Evolutionary conservation across 345 rosid species (phyloP).

Genomic region (Angophora floribunda): DNA sequence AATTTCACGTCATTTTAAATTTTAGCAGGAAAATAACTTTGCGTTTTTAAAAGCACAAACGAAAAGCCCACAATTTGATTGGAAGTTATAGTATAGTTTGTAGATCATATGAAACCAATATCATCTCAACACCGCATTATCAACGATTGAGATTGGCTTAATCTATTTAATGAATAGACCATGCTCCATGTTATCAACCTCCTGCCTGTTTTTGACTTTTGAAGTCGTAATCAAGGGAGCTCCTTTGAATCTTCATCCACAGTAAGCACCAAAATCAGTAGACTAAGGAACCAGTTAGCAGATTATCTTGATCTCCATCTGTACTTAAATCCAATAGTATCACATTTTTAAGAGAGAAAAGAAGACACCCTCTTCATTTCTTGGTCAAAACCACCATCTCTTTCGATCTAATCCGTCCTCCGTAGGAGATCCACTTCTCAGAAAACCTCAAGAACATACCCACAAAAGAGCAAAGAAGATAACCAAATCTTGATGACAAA

Average conservation of each 20-base stretch:
- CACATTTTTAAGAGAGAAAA: background rate
- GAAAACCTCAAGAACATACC: background rate
- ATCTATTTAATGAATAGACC: background rate
- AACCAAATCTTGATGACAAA: conserved; percentile 6
- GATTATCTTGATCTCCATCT: background rate
- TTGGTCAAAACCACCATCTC: background rate
- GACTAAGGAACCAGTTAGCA: background rate
- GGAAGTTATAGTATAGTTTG: background rate
- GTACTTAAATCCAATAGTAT: background rate
- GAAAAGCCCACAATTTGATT: background rate
- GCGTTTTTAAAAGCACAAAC: background rate
- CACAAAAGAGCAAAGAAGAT: background rate
- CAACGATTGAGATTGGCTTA: background rate
- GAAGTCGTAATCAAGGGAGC: background rate
- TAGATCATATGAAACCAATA: background rate
- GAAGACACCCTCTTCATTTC: background rate
- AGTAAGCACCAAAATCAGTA: background rate
- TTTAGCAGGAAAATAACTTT: accelerated
- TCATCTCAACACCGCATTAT: background rate
- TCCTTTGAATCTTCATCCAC: background rate
- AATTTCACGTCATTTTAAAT: accelerated
- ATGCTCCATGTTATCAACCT: background rate
- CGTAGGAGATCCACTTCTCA: background rate
- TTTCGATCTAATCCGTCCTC: background rate
- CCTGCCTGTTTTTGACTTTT: background rate